Base-by-base conservation (phyloP, 176 grass and related monocot genomes). In the Carex littledalei region DNA sequence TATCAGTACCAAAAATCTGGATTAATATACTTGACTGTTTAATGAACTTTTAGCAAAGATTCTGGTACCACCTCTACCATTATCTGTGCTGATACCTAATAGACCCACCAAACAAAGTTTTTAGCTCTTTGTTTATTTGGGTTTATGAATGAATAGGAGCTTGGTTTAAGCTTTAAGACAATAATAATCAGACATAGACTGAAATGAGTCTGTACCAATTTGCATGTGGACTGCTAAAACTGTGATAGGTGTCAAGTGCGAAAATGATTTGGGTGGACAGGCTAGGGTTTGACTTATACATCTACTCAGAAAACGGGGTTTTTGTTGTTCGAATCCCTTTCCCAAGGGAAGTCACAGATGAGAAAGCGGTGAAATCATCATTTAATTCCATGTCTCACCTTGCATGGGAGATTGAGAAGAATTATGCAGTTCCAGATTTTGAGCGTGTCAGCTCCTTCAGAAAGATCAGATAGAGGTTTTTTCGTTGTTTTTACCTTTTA, bases 381-480 rank as follows among this genome's bases (percentile, higher is more conserved):
- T 95, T 98, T 82, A 98, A 98, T 88, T 94, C 89, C 79, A 95
- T 98, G 96, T 76, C 96, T 84, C 93, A 98, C 91, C 93, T 94
- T 83, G 96, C 91, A 14, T 98, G 93, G 96, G 96, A 98, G 78
- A 88, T 95, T 82, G 96, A 95, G 71, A 95, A 91, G 88, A 90
- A 77, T 68, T 94, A 91, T 70, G 84, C 75, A 1, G 76, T 57
- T 71, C 91, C 91, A 32, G 96, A 92, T 26, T 98, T 98, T 90
- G 91, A 95, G 80, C 91, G 93, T 78, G 85, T 94, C 55, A 81
- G 81, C 63, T 66, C 80, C 14, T 82, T 98, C 59, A 95, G 88
- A 70, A 98, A 88, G 85, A 87, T 98, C 65, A 98, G 90, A 76
- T 95, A 93, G 85, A 59, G 79, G 17, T 29, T 53, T 76, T 34